Evolutionary conservation across 345 rosid genomes (phyloP).

Genomic region (Citrus inodora): DNA sequence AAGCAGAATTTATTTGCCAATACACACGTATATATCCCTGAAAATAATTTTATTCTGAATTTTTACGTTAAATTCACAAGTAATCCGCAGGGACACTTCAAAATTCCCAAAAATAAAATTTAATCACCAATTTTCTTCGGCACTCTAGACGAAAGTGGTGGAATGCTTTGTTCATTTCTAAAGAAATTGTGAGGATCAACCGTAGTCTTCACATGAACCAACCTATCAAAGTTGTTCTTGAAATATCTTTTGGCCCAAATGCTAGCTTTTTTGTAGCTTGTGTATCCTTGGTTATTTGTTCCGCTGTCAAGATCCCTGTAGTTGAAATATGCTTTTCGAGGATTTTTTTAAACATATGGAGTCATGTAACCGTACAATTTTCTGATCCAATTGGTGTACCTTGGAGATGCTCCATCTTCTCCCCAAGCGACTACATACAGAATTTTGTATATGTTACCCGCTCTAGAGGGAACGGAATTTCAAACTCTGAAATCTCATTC

Average conservation of each 20-base stretch:
- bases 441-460: conserved; percentile 47
- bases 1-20: no score
- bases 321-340: conserved; percentile 54
- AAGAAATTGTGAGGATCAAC: conserved; percentile 60
- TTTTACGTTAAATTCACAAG: no score
- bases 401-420: background rate
- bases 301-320: conserved; percentile 75
- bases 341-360: conserved; percentile 52
- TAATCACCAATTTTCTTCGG: background rate
- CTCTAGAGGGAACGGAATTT: conserved; percentile 59
- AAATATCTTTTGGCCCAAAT: conserved; percentile 52
- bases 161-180: conserved; percentile 66
- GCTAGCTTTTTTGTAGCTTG: conserved; percentile 36
- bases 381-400: conserved; percentile 37
- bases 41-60: no score
- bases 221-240: conserved; percentile 45
- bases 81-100: background rate
- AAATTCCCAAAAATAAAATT: background rate
- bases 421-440: conserved; percentile 18
- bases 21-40: no score
- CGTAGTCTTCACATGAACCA: conserved; percentile 44
- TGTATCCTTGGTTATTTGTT: conserved; percentile 20
- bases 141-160: conserved; percentile 21
- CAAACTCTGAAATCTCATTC: conserved; percentile 41
- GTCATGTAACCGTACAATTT: conserved; percentile 43